Evolutionary conservation across 352 stramenopile genomes (phyloP), one percentile per base, ranked within the genome.

Genomic region (Aphanomyces euteiches): DNA sequence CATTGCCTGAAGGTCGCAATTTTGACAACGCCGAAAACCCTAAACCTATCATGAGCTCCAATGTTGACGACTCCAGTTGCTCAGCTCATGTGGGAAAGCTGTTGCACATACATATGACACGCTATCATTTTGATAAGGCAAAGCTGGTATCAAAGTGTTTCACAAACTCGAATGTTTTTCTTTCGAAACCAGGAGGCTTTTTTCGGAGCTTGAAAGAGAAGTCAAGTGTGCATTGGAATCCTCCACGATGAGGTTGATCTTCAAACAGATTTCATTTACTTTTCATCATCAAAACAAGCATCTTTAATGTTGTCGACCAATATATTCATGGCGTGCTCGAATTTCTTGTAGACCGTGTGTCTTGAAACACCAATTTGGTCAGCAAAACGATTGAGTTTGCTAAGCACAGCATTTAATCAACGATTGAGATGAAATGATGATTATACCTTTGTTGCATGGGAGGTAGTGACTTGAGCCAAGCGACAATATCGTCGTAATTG

Each of bases 381-480:
- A 0, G 85, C 83, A 47, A 94, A 90, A 2, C 85, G 79, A 48
- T 79, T 79, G n/a, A 94, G 73, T 81, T 94, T 94, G 63, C 85
- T 94, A 72, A 0, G 36, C 65, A 28, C 67, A 61, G 28, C 28
- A 2, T 68, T 47, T 38, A 69, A 40, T 36, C 61, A 12, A 28
- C 28, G 17, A 56, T 39, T 2, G 40, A 3, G 61, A 2, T 60
- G 8, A 57, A 0, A 12, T 5, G 7, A 21, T 4, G 12, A 34
- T 75, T 81, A 56, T 78, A 93, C 87, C 80, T 77, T 76, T 90
- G 90, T 73, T 95, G 84, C 83, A 93, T 92, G 47, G 83, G 78
- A 17, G 84, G 87, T 17, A 93, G 76, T 17, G 85, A 75, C 48
- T 93, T 82, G 72, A 93, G 88, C 87, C 84, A 95, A 37, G 65